These are phyloP conservation scores for Dipodascus geniculatus DNA, from an alignment of 805 yeast species.

Conservation along the genomic window DNA sequence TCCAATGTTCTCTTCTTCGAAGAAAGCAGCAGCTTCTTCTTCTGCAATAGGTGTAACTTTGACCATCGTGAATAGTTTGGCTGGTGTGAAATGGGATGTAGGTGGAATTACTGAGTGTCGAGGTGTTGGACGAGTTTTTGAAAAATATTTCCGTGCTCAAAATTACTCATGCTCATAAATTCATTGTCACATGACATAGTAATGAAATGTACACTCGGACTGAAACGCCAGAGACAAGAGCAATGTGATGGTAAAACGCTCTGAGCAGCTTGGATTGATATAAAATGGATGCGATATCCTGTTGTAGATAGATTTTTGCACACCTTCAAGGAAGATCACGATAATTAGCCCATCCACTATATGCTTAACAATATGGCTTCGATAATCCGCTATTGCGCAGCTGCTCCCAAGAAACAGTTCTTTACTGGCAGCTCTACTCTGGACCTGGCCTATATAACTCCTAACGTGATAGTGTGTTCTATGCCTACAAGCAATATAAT, in stretches of 20 bases:
- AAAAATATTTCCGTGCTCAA: not conserved
- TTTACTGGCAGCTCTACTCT: constrained; percentile 26
- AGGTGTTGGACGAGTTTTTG: too few relatives aligned
- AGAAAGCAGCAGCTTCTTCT: constrained; percentile 27
- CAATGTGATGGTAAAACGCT: not conserved
- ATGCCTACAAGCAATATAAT: constrained; percentile 48
- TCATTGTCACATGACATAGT: not conserved
- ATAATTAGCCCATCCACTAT: not conserved
- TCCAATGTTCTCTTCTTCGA: constrained; percentile 30
- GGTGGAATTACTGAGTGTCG: too few relatives aligned
- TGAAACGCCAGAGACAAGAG: not conserved
- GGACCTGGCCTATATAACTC: constrained; percentile 59
- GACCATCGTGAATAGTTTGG: constrained; percentile 43
- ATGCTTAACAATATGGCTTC: constrained; percentile 14
- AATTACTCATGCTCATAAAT: not conserved
- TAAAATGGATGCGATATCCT: not conserved
- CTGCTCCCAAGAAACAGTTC: constrained; percentile 21
- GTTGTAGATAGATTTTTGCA: not conserved
- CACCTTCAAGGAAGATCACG: not conserved
- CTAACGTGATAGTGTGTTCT: constrained; percentile 59
- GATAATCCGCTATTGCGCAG: constrained; percentile 19
- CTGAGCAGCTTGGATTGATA: not conserved
- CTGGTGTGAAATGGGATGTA: not conserved
- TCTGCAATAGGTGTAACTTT: constrained; percentile 64
- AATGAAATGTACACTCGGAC: not conserved